Conservation (phyloP, 148 eudicot species). For the Linanthus parryae region DNA sequence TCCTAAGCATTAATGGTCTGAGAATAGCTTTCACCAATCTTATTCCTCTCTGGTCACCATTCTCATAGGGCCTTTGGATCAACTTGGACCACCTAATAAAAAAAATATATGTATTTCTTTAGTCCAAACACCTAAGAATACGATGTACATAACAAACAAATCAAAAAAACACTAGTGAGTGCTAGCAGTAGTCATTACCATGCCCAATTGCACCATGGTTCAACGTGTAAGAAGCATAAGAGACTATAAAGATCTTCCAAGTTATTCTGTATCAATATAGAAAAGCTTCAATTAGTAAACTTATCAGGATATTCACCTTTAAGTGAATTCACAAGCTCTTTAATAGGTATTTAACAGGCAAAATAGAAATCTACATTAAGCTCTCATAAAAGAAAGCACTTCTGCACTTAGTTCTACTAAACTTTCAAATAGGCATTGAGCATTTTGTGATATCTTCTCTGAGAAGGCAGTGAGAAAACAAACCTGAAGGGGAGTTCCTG, state of each 20-base stretch:
- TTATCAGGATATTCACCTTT: too few species aligned
- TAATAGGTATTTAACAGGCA: too few species aligned
- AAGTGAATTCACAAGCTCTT: too few species aligned
- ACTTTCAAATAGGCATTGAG: neutral
- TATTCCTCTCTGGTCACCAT: conserved; percentile 53
- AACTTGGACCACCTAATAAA: conserved; percentile 43
- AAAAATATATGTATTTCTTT: too few species aligned
- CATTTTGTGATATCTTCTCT: too few species aligned
- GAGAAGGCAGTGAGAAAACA: too few species aligned
- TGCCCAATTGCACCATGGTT: conserved; percentile 76
- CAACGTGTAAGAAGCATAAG: conserved; percentile 60
- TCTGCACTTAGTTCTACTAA: neutral
- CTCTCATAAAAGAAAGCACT: too few species aligned
- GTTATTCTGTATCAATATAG: conserved; percentile 45
- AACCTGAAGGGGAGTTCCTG: conserved; percentile 76
- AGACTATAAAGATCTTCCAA: conserved; percentile 69
- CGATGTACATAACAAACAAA: too few species aligned
- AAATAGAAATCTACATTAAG: too few species aligned
- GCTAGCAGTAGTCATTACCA: conserved; percentile 43
- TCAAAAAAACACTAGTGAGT: neutral
- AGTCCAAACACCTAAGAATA: too few species aligned
- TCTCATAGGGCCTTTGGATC: conserved; percentile 56
- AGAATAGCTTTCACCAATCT: conserved; percentile 51
- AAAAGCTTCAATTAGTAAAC: neutral
- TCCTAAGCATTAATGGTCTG: conserved; percentile 59